Conservation (phyloP, 345 rosid species). For the Bruguiera parviflora region DNA sequence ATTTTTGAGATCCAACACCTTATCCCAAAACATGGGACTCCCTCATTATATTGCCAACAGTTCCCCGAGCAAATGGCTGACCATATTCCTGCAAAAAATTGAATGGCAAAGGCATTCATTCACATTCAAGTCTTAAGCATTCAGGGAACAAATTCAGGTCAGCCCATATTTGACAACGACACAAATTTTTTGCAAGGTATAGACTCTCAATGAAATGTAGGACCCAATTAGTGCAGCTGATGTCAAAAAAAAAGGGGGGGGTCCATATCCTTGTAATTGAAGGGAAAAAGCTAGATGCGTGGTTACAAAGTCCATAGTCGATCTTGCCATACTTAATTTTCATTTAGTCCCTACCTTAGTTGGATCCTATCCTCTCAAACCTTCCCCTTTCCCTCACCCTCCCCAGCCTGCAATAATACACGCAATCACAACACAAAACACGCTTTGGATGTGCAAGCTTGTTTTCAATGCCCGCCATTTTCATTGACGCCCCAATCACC, state of each 20-base stretch:
- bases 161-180: constrained; percentile 6
- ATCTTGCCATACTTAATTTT: constrained; percentile 14
- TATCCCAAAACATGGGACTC: neutral
- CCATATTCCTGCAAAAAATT: neutral
- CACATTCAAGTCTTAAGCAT: constrained; percentile 2
- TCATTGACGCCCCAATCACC: constrained; percentile 11
- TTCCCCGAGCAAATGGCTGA: neutral
- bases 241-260: neutral
- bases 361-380: constrained; percentile 34
- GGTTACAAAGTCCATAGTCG: neutral
- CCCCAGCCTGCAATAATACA: constrained; percentile 22
- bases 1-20: neutral
- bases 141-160: constrained; percentile 5
- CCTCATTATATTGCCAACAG: neutral
- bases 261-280: constrained; percentile 7
- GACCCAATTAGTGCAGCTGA: neutral
- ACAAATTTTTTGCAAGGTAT: neutral
- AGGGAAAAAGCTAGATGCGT: neutral
- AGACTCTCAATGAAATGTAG: neutral
- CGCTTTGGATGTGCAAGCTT: neutral
- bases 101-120: neutral
- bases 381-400: neutral
- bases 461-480: neutral
- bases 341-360: constrained; percentile 28
- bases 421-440: too few species aligned